phyloP scores from a whole-genome alignment of 2,329 filamentous ascomycete genomes.

The Colletotrichum euphorbiae region DNA sequence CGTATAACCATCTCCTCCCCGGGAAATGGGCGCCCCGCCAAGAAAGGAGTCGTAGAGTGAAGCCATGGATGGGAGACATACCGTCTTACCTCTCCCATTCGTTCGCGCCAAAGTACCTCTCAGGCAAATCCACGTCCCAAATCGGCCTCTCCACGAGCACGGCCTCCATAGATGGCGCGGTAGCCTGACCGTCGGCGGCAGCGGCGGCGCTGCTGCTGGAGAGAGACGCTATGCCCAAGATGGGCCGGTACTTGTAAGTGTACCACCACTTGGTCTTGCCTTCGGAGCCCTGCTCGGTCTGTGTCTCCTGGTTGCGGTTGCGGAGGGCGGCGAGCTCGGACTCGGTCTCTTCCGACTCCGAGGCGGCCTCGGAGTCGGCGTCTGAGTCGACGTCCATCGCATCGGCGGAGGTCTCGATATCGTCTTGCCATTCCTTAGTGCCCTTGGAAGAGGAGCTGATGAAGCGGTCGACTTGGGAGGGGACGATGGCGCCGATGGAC shows the following conservation, averaged over 20 bases:
- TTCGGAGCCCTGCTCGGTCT: constrained; percentile 39
- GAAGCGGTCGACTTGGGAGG: constrained; percentile 52
- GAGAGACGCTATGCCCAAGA: constrained; percentile 76
- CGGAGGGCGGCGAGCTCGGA: constrained; percentile 53
- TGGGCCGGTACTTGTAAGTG: constrained; percentile 94
- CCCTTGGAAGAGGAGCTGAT: constrained; percentile 46
- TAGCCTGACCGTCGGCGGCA: constrained; percentile 28
- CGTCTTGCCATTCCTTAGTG: constrained; percentile 50
- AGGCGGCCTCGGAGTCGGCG: constrained; percentile 45
- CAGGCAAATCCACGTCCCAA: constrained; percentile 83
- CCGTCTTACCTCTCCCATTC: constrained; percentile 56
- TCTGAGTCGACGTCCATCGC: constrained; percentile 46
- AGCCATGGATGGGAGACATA: not conserved
- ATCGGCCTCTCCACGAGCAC: constrained; percentile 88
- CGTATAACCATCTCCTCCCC: not conserved
- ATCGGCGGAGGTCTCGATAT: constrained; percentile 49
- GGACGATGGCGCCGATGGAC: constrained; percentile 57
- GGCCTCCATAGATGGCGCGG: constrained; percentile 72
- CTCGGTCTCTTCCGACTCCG: constrained; percentile 49
- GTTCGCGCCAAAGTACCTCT: constrained; percentile 73
- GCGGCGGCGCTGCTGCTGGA: not conserved
- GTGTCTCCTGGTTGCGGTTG: constrained; percentile 42
- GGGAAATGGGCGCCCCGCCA: constrained; percentile 3
- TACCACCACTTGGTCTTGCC: constrained; percentile 71
- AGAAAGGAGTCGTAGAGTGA: not conserved